Base-by-base conservation (phyloP, 208 protist genomes). In the Trypanosoma theileri region DNA sequence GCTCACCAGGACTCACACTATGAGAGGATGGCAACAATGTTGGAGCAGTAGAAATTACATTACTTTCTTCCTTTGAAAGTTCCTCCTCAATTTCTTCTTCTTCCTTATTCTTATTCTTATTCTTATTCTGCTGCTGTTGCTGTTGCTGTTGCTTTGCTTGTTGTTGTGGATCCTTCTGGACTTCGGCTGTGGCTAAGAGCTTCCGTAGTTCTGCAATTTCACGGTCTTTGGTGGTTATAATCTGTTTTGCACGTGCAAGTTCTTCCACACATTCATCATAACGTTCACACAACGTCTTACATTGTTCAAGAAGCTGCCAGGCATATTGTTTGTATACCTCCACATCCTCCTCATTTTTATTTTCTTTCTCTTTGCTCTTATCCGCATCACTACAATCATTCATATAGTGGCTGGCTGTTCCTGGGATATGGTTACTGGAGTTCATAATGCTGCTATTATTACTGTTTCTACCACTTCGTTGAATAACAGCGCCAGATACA, bases 261-360 rank as follows among this genome's bases (percentile, higher is more conserved):
- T 82, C 81, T 40, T 79, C 74, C 24, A 90, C 87, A 61, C 82
- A 82, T 19, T 70, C 77, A 63, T 86, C 75, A 72, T 88, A 93
- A 60, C 80, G 69, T 58, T 78, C 72, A 58, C 81, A 88, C 10
- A 93, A 70, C 13, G 73, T 69, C 24, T 70, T 69, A 71, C 78
- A 90, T 69, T 90, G 83, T 62, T 54, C 66, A 61, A 81, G 79
- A 9, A 90, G 77, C 26, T 88, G 66, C 19, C 81, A 60, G 14
- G 83, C 78, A 41, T 65, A 79, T 4, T 50, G 31, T 58, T 82
- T 79, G 73, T 92, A 92, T 28, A 44, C 48, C 10, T 40, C 51
- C 57, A 66, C 58, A 44, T 69, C 66, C 52, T 70, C 67, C 24
- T 73, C 73, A 28, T 53, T 68, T 50, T 51, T 42, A 41, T 71